Evolutionary conservation across 31 red algal species (phyloP).

Genomic region (Endocladia muricata): DNA sequence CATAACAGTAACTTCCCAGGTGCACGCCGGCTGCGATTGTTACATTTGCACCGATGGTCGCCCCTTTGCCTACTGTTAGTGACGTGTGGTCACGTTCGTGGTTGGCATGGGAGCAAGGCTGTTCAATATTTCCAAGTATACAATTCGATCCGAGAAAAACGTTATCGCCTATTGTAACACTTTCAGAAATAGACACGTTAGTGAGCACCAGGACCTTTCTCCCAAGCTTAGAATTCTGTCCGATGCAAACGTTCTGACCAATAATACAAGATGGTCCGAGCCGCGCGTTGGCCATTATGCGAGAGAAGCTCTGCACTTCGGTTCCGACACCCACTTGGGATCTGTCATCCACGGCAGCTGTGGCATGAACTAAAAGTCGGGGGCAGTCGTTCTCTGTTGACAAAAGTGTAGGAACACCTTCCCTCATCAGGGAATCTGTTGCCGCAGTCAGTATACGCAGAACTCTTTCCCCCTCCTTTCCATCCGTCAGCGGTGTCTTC

Average conservation of each 20-base stretch:
- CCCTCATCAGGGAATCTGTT: slow-evolving; percentile 30
- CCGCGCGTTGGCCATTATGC: slow-evolving; percentile 55
- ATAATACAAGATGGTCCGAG: slow-evolving; percentile 45
- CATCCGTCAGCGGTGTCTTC: slow-evolving; percentile 41
- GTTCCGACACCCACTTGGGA: slow-evolving; percentile 50
- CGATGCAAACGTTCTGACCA: slow-evolving; percentile 84
- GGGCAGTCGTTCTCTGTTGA: not conserved
- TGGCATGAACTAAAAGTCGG: slow-evolving; percentile 34
- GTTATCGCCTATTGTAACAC: slow-evolving; percentile 53
- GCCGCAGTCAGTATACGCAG: slow-evolving; percentile 45
- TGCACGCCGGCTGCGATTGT: slow-evolving; percentile 75
- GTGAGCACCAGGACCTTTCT: slow-evolving; percentile 74
- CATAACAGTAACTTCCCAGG: slow-evolving; percentile 41
- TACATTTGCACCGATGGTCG: slow-evolving; percentile 70
- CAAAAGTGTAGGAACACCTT: not conserved
- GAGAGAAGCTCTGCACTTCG: slow-evolving; percentile 80
- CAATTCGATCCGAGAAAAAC: slow-evolving; percentile 80
- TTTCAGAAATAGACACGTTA: slow-evolving; percentile 77
- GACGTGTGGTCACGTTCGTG: slow-evolving; percentile 20
- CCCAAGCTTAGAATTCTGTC: slow-evolving; percentile 32
- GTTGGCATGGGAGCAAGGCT: slow-evolving; percentile 45
- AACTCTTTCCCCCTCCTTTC: slow-evolving; percentile 52
- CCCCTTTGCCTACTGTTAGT: slow-evolving; percentile 39
- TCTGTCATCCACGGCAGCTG: slow-evolving; percentile 68
- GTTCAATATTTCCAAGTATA: slow-evolving; percentile 78